Conservation (phyloP, 768 basidiomycete genomes). For the Suillus lakei region DNA sequence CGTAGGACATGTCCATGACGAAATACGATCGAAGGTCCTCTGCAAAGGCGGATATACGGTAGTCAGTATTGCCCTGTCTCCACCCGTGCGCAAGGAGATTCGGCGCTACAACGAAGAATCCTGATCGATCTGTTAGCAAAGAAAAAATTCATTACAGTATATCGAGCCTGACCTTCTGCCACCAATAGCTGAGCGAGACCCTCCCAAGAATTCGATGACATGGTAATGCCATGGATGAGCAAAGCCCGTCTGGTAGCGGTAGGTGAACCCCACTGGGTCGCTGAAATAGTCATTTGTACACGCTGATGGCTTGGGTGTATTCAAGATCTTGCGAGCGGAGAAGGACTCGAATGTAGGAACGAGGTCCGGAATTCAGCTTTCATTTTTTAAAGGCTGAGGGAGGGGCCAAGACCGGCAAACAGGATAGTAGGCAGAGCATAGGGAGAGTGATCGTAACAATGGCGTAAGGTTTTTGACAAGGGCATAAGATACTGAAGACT, state of each 20-base stretch:
- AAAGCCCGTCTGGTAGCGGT: slow-evolving; percentile 10
- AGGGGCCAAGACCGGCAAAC: background rate
- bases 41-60: slow-evolving; percentile 2
- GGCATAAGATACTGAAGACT: background rate
- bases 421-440: background rate
- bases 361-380: background rate
- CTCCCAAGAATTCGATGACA: slow-evolving; percentile 12
- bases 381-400: background rate
- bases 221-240: slow-evolving; percentile 15
- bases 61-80: background rate
- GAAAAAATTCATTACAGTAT: background rate
- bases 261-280: slow-evolving; percentile 13
- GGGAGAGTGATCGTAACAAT: background rate
- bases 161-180: slow-evolving; percentile 7
- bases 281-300: slow-evolving; percentile 3
- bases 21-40: slow-evolving; percentile 10
- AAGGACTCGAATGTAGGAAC: background rate
- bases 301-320: background rate
- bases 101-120: slow-evolving; percentile 12
- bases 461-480: background rate
- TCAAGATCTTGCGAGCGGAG: background rate
- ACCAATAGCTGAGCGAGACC: slow-evolving; percentile 11
- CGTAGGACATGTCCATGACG: background rate
- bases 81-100: slow-evolving; percentile 12
- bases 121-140: background rate